Evolutionary conservation across 768 basidiomycete species (phyloP).

Genomic region (Daedaleopsis sinensis): DNA sequence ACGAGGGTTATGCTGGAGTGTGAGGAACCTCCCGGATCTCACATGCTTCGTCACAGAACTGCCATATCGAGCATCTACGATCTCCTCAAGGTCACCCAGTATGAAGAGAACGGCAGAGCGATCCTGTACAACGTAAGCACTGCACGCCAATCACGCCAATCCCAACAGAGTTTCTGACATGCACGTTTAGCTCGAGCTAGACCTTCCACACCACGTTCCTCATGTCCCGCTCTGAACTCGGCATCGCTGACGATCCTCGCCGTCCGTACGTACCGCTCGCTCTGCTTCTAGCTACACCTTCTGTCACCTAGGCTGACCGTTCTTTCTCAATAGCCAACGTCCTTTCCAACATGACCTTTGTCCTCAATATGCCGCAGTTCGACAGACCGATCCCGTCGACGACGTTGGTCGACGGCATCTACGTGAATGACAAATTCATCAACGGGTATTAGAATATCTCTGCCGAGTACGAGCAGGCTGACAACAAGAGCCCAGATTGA

Average conservation of each 20-base stretch:
- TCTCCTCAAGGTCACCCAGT: not conserved
- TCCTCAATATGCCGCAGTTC: constrained; percentile 6
- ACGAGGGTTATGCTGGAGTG: too few species aligned
- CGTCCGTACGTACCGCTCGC: constrained; percentile 2
- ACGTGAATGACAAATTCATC: constrained; percentile 18
- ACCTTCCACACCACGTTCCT: constrained; percentile 12
- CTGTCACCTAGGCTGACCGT: too few species aligned
- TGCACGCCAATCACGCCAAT: too few species aligned
- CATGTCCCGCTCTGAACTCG: constrained; percentile 11
- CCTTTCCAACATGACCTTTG: constrained; percentile 5
- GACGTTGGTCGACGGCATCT: constrained; percentile 20
- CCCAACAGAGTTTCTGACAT: too few species aligned
- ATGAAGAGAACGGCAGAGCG: constrained; percentile 5
- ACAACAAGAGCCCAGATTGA: not conserved
- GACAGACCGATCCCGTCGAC: constrained; percentile 9
- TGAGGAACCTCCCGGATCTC: too few species aligned
- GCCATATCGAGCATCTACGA: too few species aligned
- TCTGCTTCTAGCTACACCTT: not conserved
- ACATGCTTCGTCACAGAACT: too few species aligned
- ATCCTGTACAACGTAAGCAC: constrained; percentile 11
- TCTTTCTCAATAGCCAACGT: constrained; percentile 12
- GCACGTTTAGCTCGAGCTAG: constrained; percentile 6
- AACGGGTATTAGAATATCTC: constrained; percentile 2
- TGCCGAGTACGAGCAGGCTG: not conserved
- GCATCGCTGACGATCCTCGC: constrained; percentile 12